Base-by-base conservation (phyloP, 257 asterid genomes). In the Petrea volubilis region DNA sequence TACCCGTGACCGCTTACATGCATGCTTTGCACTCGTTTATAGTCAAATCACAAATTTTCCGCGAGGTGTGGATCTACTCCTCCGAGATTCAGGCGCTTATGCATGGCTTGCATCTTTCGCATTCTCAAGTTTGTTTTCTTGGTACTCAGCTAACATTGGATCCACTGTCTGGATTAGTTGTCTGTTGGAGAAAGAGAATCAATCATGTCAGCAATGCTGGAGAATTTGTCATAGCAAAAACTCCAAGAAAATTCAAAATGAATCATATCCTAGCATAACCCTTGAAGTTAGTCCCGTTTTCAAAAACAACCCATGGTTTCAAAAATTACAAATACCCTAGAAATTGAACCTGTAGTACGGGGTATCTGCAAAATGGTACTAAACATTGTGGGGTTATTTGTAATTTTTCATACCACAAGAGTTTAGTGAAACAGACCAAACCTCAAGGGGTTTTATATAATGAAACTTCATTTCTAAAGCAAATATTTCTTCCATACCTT, bases 11-110 rank as follows among this genome's bases (percentile, higher is more conserved):
- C 44, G 28, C 70, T 71, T 68, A 72, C 78, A 66, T 58, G 28
- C 70, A 75, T 68, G 74, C 78, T 71, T 58, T 40, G 18, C 40
- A 40, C 46, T 63, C 61, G 11, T 55, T 58, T 31, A 78, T 51
- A 80, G 64, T 78, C 85, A 82, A 72, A 86, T 64, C 70, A 85
- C 77, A 72, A 83, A 82, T 66, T 87, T 90, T n/a, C 97, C 98
- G 5, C 94, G 94, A 59, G 96, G 94, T n/a, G 96, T 87, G 23
- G 98, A 90, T 83, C 78, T 81, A 79, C 96, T 90, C 79, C 98
- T 84, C 46, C 81, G 88, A 40, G 71, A 65, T 44, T 83, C 89
- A 25, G 81, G 80, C 62, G 77, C 27, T 10, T 79, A 74, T 63
- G 88, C 65, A 57, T 79, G 76, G 77, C 75, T 67, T 58, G 82